These are phyloP conservation scores for Cucurbita pepo DNA, from an alignment of 306 rosid species.

Conservation along the genomic window DNA sequence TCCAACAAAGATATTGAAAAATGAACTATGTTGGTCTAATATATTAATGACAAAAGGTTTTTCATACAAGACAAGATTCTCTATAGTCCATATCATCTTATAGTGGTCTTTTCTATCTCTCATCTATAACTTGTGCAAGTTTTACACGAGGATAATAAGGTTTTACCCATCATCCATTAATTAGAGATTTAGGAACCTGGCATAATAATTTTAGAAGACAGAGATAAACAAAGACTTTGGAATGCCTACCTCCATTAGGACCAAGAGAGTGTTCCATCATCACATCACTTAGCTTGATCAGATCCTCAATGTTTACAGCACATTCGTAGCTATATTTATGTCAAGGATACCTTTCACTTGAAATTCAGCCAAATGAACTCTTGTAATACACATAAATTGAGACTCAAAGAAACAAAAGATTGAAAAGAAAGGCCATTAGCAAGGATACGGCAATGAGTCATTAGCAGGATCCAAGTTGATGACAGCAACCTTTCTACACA, in stretches of 20 bases:
- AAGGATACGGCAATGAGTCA: conserved; percentile 84
- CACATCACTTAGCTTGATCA: conserved; percentile 67
- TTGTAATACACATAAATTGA: background rate
- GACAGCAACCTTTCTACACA: conserved; percentile 75
- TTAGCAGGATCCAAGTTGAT: conserved; percentile 93
- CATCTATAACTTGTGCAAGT: background rate
- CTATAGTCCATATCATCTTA: background rate
- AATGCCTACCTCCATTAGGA: conserved; percentile 72
- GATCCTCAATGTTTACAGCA: conserved; percentile 67
- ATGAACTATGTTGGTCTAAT: background rate
- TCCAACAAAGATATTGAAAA: background rate
- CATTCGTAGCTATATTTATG: conserved; percentile 55
- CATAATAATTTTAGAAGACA: background rate
- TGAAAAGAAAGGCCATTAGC: background rate
- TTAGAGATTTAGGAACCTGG: background rate
- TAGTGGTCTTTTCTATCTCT: background rate
- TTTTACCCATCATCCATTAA: background rate
- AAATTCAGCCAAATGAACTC: background rate
- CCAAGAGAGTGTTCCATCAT: conserved; percentile 82
- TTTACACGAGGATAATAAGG: background rate
- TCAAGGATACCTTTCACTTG: conserved; percentile 16
- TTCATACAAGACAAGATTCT: background rate
- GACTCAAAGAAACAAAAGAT: background rate
- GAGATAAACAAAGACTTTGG: background rate
- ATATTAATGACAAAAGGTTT: background rate